Evolutionary conservation across 2,329 filamentous ascomycete genomes (phyloP).

Genomic region (Fusarium sambucinum): DNA sequence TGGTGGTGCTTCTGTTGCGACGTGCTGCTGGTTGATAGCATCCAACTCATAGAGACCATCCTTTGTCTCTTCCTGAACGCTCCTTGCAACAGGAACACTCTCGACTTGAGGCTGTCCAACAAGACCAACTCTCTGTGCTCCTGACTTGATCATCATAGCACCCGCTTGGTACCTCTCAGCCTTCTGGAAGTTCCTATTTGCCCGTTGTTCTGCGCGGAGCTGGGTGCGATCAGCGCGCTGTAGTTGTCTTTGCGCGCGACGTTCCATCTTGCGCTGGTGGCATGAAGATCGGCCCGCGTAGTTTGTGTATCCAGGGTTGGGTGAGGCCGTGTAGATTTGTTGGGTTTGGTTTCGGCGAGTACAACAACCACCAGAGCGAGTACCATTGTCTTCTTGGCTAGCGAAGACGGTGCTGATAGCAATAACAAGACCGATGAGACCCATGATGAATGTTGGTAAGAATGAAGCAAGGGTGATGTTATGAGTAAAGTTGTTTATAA

Average conservation of each 20-base stretch:
- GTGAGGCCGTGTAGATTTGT: background rate
- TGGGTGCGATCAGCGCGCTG: conserved; percentile 41
- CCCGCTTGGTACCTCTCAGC: conserved; percentile 35
- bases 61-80: background rate
- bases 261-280: conserved; percentile 34
- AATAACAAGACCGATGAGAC: conserved; percentile 35
- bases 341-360: background rate
- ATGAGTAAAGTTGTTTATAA: background rate
- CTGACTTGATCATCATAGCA: conserved; percentile 8
- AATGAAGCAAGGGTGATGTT: background rate
- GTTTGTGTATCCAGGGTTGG: background rate
- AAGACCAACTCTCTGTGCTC: conserved; percentile 16
- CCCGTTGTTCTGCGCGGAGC: conserved; percentile 38
- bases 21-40: conserved; percentile 7
- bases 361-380: conserved; percentile 8
- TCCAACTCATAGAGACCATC: conserved; percentile 22
- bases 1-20: conserved; percentile 34
- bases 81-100: background rate
- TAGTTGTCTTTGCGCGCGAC: conserved; percentile 34
- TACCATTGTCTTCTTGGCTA: conserved; percentile 4
- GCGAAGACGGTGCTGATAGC: conserved; percentile 13
- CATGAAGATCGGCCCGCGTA: conserved; percentile 13
- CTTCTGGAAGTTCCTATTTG: conserved; percentile 27
- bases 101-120: background rate
- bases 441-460: conserved; percentile 24